Conservation (phyloP, 352 stramenopile genomes). For the Phytophthora sansomeana region DNA sequence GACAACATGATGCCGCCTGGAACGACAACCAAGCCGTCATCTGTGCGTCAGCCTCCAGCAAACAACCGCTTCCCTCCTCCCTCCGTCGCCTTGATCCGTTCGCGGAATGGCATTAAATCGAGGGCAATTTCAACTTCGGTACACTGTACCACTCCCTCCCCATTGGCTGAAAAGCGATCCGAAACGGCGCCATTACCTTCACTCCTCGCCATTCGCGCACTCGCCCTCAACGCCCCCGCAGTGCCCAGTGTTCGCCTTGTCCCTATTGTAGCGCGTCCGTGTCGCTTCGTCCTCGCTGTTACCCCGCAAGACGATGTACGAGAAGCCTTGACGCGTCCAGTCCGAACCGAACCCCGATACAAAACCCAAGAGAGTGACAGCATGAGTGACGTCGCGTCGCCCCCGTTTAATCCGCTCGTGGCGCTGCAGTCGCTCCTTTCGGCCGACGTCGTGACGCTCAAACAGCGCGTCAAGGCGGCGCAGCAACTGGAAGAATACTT, state of each 20-base stretch:
- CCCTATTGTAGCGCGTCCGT: too few species aligned
- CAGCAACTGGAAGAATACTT: conserved; percentile 59
- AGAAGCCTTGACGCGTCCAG: conserved; percentile 32
- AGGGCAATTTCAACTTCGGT: conserved; percentile 3
- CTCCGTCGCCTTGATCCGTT: too few species aligned
- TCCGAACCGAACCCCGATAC: conserved; percentile 7
- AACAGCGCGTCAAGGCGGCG: conserved; percentile 53
- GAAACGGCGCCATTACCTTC: not conserved
- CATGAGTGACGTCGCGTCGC: not conserved
- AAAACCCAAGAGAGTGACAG: conserved; percentile 1
- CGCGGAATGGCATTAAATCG: not conserved
- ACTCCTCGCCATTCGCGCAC: conserved; percentile 23
- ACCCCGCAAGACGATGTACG: conserved; percentile 34
- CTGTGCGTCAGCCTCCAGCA: too few species aligned
- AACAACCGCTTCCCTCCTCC: too few species aligned
- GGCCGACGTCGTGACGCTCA: conserved; percentile 40
- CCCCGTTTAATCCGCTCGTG: conserved; percentile 48
- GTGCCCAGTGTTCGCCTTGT: too few species aligned
- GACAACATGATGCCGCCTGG: too few species aligned
- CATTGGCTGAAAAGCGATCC: conserved; percentile 23
- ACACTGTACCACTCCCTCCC: conserved; percentile 8
- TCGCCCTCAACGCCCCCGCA: not conserved
- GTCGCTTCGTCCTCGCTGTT: too few species aligned
- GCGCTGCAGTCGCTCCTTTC: conserved; percentile 57
- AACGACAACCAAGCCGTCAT: too few species aligned